Evolutionary conservation across 495 filamentous ascomycete species (phyloP).

Genomic region (Neurospora sp.): DNA sequence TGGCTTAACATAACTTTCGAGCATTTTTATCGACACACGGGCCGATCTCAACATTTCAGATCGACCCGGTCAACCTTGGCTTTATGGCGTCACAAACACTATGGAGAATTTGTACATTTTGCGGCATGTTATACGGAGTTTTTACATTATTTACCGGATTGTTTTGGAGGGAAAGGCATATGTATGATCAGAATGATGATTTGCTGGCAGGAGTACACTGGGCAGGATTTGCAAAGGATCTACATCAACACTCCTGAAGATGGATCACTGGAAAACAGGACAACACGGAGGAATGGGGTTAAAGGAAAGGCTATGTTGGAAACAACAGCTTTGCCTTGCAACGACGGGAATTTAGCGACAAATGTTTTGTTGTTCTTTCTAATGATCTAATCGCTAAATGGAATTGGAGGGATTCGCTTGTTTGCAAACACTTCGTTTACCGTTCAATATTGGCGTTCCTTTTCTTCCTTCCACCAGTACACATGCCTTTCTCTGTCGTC

Average conservation of each 20-base stretch:
- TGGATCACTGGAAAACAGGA: neutral
- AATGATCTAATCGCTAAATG: neutral
- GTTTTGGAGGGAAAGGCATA: neutral
- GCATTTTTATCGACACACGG: neutral
- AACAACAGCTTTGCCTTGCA: neutral
- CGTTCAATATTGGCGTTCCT: neutral
- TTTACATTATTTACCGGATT: neutral
- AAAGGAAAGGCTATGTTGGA: neutral
- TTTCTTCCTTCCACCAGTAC: neutral
- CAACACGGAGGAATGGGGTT: neutral
- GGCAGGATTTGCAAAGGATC: neutral
- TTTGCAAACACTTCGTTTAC: neutral
- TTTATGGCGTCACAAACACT: neutral
- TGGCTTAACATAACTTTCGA: neutral
- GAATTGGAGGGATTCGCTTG: neutral
- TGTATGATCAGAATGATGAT: neutral
- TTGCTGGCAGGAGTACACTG: neutral
- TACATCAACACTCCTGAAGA: neutral
- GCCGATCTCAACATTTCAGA: neutral
- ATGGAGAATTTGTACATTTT: neutral
- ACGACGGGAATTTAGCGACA: neutral
- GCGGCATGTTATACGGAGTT: neutral
- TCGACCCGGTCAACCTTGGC: neutral
- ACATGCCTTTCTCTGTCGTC: neutral
- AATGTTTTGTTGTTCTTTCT: neutral